Base-by-base conservation (phyloP, 495 filamentous ascomycete genomes). In the Penicillium malachiteum region DNA sequence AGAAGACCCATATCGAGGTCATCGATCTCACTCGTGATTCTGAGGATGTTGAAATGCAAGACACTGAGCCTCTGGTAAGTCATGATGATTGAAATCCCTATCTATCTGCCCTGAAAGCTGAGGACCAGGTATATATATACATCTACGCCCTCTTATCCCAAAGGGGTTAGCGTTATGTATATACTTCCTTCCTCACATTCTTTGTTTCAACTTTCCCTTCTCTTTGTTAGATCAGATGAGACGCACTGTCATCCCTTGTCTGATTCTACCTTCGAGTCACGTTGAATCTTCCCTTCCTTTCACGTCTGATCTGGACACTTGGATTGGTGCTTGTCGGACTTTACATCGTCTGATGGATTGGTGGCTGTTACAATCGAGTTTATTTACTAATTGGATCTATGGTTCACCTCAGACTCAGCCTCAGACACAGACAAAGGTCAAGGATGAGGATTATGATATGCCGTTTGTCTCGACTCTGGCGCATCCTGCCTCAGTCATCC, bases 401-500 rank as follows among this genome's bases (percentile, higher is more conserved):
- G 21, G 2, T 26, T 26, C 21, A 4, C 4, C 21, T 26, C 21
- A 26, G 21, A 26, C 21, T 26, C 21, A 26, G 21, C 21, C 21
- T 26, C 1, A 26, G 21, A 26, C 21, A 2, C 21, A 13, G 34
- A 9, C 34, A 3, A 2, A 37, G 34, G 2, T 37, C 9, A 2
- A 2, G 34, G 5, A 10, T 9, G 12, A 7, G 7, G 5, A 37
- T 9, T 2, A 5, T 9, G 34, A 37, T 10, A 37, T 37, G 34
- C 2, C 34, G 12, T 37, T 37, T 37, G 34, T 31, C 5, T 21
- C 43, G 11, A 46, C 43, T 30, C 16, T 56, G 1, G 40, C 57
- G 0, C 54, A 60, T 26, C 53, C 48, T 4, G 11, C 40, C 18
- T 38, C 35, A 46, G 30, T 42, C 48, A 42, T 31, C n/a, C 34